These are phyloP conservation scores for Carex pumila DNA, from an alignment of 176 grass and related monocot species.

Conservation along the genomic window DNA sequence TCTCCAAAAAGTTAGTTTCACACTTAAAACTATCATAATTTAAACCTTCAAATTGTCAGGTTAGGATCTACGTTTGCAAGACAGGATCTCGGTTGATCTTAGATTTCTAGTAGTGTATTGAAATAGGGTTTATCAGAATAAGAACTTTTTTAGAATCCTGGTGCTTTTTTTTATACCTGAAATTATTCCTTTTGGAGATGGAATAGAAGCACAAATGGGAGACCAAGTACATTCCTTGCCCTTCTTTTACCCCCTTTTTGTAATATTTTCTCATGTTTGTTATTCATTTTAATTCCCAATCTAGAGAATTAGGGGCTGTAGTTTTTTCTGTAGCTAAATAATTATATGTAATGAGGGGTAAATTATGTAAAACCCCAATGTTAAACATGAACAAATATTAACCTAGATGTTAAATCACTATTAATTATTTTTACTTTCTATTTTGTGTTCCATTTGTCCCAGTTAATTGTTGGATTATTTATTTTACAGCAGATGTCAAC, in stretches of 20 bases:
- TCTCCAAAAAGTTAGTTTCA: constrained; percentile 4
- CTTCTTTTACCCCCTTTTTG: not conserved
- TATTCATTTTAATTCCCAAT: constrained; percentile 23
- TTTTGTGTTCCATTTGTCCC: not conserved
- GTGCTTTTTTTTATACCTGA: not conserved
- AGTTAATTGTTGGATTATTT: not conserved
- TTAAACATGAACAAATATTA: constrained; percentile 8
- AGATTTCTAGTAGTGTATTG: not conserved
- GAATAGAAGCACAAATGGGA: not conserved
- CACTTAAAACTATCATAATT: not conserved
- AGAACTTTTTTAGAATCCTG: not conserved
- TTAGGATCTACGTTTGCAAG: not conserved
- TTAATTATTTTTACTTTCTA: not conserved
- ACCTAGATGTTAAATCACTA: constrained; percentile 10
- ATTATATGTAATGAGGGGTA: constrained; percentile 23
- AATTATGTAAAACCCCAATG: constrained; percentile 8
- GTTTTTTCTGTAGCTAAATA: constrained; percentile 24
- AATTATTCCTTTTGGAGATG: constrained; percentile 16
- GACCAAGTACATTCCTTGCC: not conserved
- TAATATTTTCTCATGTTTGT: constrained; percentile 17
- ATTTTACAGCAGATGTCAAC: not conserved
- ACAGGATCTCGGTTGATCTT: constrained; percentile 5
- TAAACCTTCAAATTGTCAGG: not conserved
- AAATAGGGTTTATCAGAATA: not conserved
- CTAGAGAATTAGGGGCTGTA: not conserved